Conservation (phyloP, 257 asterid genomes). For the Solanum verrucosum region DNA sequence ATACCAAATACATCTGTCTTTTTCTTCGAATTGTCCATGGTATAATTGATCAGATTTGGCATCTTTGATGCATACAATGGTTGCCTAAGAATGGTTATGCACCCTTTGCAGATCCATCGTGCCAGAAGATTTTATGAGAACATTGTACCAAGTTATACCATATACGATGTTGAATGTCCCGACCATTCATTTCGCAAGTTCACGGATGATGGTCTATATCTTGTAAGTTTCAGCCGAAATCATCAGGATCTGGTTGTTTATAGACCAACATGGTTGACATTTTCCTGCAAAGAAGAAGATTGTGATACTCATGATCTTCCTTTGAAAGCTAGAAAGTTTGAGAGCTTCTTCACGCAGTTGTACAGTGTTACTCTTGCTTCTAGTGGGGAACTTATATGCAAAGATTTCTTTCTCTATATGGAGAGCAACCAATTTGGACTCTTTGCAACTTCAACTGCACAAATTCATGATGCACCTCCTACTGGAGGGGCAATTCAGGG, state of each 20-base stretch:
- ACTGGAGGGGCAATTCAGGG: slow-evolving; percentile 88
- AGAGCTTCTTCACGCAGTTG: slow-evolving; percentile 78
- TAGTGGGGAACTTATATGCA: slow-evolving; percentile 83
- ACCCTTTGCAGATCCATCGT: slow-evolving; percentile 40
- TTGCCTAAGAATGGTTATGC: slow-evolving; percentile 28
- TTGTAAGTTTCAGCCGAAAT: slow-evolving; percentile 87
- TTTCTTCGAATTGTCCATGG: slow-evolving; percentile 2
- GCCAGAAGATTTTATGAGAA: slow-evolving; percentile 88
- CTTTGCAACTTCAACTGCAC: slow-evolving; percentile 92
- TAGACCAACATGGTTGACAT: slow-evolving; percentile 90
- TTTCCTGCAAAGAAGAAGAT: slow-evolving; percentile 63
- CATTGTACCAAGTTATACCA: slow-evolving; percentile 80
- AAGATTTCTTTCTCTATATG: slow-evolving; percentile 79
- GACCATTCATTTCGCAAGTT: slow-evolving; percentile 89
- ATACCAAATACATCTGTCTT: not conserved
- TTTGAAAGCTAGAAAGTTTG: slow-evolving; percentile 71
- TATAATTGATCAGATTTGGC: not conserved
- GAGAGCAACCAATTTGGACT: slow-evolving; percentile 73
- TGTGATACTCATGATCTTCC: slow-evolving; percentile 64
- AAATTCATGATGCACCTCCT: slow-evolving; percentile 76
- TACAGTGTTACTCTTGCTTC: slow-evolving; percentile 70
- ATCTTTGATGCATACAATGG: not conserved
- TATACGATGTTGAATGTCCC: slow-evolving; percentile 85
- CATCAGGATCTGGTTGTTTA: slow-evolving; percentile 84
- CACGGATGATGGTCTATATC: slow-evolving; percentile 91